These are phyloP conservation scores for Trifolium pratense DNA, from an alignment of 306 rosid genomes.

Conservation along the genomic window DNA sequence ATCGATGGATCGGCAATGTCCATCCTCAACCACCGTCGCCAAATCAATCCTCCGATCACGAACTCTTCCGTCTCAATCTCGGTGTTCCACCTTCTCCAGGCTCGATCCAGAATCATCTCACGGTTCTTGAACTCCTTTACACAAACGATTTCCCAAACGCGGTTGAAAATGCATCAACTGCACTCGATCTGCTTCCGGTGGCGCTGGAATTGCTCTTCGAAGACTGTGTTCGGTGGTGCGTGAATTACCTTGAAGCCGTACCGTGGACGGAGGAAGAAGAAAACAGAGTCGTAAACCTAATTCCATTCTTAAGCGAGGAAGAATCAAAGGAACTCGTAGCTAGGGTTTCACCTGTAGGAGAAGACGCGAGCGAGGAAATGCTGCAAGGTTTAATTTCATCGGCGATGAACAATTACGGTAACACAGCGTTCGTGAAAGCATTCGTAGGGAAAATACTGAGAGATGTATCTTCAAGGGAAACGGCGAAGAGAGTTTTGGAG, in stretches of 20 bases:
- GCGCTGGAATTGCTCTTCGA: constrained; percentile 86
- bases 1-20: constrained; percentile 63
- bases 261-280: constrained; percentile 97
- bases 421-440: constrained; percentile 83
- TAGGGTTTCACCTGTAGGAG: constrained; percentile 65
- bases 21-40: not conserved
- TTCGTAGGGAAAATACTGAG: constrained; percentile 82
- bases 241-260: constrained; percentile 79
- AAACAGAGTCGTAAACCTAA: constrained; percentile 57
- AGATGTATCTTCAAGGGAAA: constrained; percentile 73
- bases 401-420: constrained; percentile 68
- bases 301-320: constrained; percentile 72
- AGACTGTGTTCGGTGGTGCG: constrained; percentile 76
- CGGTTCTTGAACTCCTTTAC: constrained; percentile 75
- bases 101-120: constrained; percentile 56
- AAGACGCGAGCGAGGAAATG: constrained; percentile 71
- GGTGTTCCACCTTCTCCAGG: constrained; percentile 52
- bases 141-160: constrained; percentile 54
- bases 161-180: constrained; percentile 54
- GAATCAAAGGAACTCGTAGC: constrained; percentile 79
- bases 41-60: constrained; percentile 27
- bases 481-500: constrained; percentile 82
- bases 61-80: constrained; percentile 52
- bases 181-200: constrained; percentile 82
- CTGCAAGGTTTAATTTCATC: constrained; percentile 65